These are phyloP conservation scores for Barnettozyma salicaria DNA, from an alignment of 805 yeast genomes.

Conservation along the genomic window DNA sequence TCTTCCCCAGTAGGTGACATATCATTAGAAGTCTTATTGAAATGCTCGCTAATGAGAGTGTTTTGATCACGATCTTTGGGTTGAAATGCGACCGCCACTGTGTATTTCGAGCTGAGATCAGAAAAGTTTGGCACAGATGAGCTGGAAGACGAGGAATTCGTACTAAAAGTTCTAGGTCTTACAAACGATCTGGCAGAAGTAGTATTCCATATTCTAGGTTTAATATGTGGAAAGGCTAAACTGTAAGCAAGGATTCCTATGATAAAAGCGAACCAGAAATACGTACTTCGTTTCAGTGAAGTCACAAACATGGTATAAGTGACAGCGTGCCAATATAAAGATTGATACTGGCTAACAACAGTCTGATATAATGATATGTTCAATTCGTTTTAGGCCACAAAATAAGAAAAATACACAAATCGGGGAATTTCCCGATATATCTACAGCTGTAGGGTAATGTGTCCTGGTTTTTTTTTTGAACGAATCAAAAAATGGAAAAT, in stretches of 20 bases:
- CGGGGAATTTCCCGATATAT: not conserved
- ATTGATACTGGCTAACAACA: not conserved
- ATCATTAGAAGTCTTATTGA: conserved; percentile 28
- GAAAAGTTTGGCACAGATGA: conserved; percentile 11
- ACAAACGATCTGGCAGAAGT: too few relatives aligned
- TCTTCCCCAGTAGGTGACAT: conserved; percentile 73
- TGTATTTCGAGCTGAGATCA: conserved; percentile 35
- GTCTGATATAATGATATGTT: too few relatives aligned
- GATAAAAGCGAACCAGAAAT: conserved; percentile 12
- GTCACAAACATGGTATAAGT: conserved; percentile 13
- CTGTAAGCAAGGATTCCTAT: conserved; percentile 22
- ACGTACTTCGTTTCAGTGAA: conserved; percentile 24
- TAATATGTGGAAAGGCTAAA: conserved; percentile 9
- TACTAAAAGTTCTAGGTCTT: conserved; percentile 12
- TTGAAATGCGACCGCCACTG: conserved; percentile 63
- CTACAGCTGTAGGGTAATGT: conserved; percentile 1
- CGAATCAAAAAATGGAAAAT: conserved; percentile 11
- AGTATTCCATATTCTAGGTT: conserved; percentile 4
- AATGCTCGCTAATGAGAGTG: conserved; percentile 30
- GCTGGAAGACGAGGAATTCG: conserved; percentile 16
- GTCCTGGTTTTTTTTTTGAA: not conserved
- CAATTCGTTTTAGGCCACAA: too few relatives aligned
- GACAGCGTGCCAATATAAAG: too few relatives aligned
- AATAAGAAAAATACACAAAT: conserved; percentile 1
- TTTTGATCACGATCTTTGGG: conserved; percentile 64